Percentiles rank a stretch among this genome's conserved stretches.
phyloP scores from a whole-genome alignment of 495 filamentous ascomycete genomes.

The Neohortaea acidophila region DNA sequence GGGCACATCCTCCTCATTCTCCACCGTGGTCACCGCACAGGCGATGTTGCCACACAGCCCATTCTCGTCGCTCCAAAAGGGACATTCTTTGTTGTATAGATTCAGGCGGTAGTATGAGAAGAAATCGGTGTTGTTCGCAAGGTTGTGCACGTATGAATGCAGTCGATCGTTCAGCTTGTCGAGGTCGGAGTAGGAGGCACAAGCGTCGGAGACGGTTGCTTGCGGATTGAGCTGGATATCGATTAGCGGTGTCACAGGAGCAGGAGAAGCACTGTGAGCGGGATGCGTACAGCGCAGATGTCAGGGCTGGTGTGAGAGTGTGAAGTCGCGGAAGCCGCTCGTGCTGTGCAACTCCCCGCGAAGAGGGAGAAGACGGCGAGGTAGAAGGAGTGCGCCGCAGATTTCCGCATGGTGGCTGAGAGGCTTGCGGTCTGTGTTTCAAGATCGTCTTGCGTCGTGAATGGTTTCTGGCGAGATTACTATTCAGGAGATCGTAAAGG shows the following conservation, averaged over 20 bases:
- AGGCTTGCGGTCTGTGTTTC: too few species aligned
- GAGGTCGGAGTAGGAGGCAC: conserved; percentile 79
- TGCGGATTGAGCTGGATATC: conserved; percentile 43
- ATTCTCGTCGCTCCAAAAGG: conserved; percentile 87
- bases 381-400: conserved; percentile 17
- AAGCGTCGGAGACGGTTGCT: conserved; percentile 68
- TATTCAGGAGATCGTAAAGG: too few species aligned
- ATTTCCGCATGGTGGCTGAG: conserved; percentile 14
- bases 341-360: conserved; percentile 5
- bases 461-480: too few species aligned
- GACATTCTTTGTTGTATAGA: conserved; percentile 88
- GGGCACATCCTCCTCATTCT: conserved; percentile 88
- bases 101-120: conserved; percentile 95
- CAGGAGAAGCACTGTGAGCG: conserved; percentile 5
- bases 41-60: conserved; percentile 96
- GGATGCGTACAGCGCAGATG: conserved; percentile 52
- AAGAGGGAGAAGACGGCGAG: conserved; percentile 22
- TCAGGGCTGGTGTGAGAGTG: conserved; percentile 31
- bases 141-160: conserved; percentile 60
- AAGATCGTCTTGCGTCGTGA: too few species aligned
- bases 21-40: conserved; percentile 91
- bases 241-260: conserved; percentile 14
- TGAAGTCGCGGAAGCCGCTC: conserved; percentile 22
- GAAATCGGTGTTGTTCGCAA: conserved; percentile 84
- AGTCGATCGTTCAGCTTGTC: conserved; percentile 67